Base-by-base conservation (phyloP, 805 yeast species). In the Cyberlindnera maritima region DNA sequence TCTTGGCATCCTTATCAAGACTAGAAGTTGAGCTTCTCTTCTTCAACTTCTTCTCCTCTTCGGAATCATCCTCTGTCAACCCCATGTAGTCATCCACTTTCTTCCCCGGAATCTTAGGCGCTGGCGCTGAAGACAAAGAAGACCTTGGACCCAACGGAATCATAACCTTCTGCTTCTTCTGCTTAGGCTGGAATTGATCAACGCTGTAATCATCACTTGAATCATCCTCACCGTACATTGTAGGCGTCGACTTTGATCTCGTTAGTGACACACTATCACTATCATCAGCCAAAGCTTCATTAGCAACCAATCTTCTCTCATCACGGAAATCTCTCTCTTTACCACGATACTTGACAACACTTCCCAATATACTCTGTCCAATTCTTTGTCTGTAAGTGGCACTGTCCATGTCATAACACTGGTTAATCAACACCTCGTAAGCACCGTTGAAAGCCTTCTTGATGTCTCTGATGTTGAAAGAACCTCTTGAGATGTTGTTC, bases 391-490 rank as follows among this genome's bases (percentile, higher is more conserved):
- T 83, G 58, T 83, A 85, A 0, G 87, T 70, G 0, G 88, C 80
- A 13, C 68, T 65, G 56, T 87, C 77, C 66, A 89, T 68, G 38
- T 81, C 87, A 63, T 83, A 88, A 61, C 96, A 88, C 54, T 81
- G 79, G 55, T 83, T 85, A 0, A 82, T 78, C 31, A 90, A 68
- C 44, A 89, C 62, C 59, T 87, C 94, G 68, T 75, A 90, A 0
- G 97, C 96, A 35, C 96, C 96, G 15, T 84, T 83, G 68, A 92
- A 90, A 0, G 96, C 88, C 56, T 88, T 82, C 60, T 86, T 88
- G 47, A 92, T 76, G 57, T 84, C 88, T 33, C 88, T 67, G 36
- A 88, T 69, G 62, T 90, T 90, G 68, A 81, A 88, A 2, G 96
- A 82, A 4, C 96, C 88, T 55, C 96, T 73, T 39, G 94, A 81